Base-by-base conservation (phyloP, 345 rosid genomes). In the Euphorbia tirucalli region DNA sequence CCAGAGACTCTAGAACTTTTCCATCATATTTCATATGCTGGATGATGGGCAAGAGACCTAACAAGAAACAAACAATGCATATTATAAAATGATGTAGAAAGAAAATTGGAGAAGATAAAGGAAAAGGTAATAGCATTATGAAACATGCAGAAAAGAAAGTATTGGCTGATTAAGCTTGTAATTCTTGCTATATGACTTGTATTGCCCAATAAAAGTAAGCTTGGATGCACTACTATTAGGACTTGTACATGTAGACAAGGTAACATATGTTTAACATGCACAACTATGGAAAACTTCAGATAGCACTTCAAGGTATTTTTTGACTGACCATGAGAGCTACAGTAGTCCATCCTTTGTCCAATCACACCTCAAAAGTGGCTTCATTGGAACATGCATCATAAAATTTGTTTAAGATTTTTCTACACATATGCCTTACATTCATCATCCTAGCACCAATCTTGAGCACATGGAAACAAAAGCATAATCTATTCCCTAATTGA, bases 41-140 rank as follows among this genome's bases (percentile, higher is more conserved):
- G 79, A 95, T 86, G 78, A 92, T 89, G 71, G 97, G 99, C 84
- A 95, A 72, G 68, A 95, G 84, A 85, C 99, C 97, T 95, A 62
- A 63, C 61, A 65, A 80, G 76, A 77, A 28, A 56, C 30, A 74
- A 70, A 57, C 71, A 48, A 30, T 14, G 22, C 25, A 41, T 72
- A 58, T 55, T 25, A 15, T 55, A 50, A 63, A 6, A 50, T 31
- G 11, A 58, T 62, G 22, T 32, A 52, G 48, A 37, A 18, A 68
- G 37, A 31, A 8, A 66, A 44, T 15, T 24, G 31, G 46, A n/a
- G 46, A 18, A 61, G 16, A 30, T 31, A 21, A 4, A 19, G 46
- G 24, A 31, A 44, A 35, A 27, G 55, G 37, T 58, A 31, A 44
- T 35, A 48, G 44, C 16, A 63, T 21, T 22, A 43, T 30, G 43